phyloP scores from a whole-genome alignment of 108 stramenopile species.

The Stephanodiscus minutulus region DNA sequence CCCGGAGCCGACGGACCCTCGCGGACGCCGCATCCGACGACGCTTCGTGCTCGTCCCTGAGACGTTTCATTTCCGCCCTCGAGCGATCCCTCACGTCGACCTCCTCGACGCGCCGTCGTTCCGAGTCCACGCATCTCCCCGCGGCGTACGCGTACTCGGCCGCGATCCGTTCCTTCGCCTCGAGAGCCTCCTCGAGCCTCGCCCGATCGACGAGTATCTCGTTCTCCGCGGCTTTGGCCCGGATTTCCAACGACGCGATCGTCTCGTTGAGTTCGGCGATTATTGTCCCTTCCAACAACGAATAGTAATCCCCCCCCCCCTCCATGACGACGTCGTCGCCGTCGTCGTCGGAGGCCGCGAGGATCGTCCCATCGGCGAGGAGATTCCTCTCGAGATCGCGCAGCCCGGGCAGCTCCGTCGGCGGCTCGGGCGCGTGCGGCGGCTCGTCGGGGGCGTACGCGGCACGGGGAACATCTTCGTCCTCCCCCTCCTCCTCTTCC shows the following conservation, averaged over 20 bases:
- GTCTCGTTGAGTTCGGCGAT: constrained; percentile 1
- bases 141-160: constrained; percentile 37
- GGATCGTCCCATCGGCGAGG: not conserved
- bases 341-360: not conserved
- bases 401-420: not conserved
- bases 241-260: not conserved
- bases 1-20: constrained; percentile 41
- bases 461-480: too few relatives aligned
- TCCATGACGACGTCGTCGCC: not conserved
- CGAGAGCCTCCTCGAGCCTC: constrained; percentile 11
- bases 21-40: constrained; percentile 18
- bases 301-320: too few relatives aligned
- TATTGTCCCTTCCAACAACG: not conserved
- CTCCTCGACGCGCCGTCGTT: constrained; percentile 25
- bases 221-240: not conserved
- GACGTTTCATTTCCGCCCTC: constrained; percentile 15
- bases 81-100: constrained; percentile 37
- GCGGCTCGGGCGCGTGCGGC: too few relatives aligned
- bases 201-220: not conserved
- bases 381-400: too few relatives aligned
- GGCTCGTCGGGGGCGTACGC: too few relatives aligned
- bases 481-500: too few relatives aligned
- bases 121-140: constrained; percentile 20
- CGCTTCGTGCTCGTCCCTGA: constrained; percentile 46
- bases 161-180: constrained; percentile 31